phyloP scores from a whole-genome alignment of 2,329 filamentous ascomycete species.

The Xylariaceae sp. region DNA sequence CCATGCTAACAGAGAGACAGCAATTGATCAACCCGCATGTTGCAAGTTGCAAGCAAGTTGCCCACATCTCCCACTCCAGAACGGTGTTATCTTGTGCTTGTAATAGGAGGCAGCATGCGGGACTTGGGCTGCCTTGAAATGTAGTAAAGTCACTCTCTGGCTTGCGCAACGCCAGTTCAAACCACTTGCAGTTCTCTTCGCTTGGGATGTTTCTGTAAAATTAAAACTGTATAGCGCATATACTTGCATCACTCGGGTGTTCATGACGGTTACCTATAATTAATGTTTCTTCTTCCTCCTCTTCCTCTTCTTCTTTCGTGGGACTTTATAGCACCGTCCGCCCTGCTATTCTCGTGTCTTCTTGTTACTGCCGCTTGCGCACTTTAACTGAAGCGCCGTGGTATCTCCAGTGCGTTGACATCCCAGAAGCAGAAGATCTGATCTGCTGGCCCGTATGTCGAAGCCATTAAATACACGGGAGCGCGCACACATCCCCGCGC shows the following conservation, averaged over 20 bases:
- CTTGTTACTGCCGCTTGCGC: neutral
- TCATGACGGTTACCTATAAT: neutral
- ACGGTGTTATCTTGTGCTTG: neutral
- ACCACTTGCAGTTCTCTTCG: neutral
- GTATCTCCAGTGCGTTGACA: neutral
- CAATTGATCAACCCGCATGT: conserved; percentile 20
- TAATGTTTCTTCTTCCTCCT: neutral
- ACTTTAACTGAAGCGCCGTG: neutral
- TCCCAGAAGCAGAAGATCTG: neutral
- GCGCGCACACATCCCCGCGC: no score
- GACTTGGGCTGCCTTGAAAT: neutral
- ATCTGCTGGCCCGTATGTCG: neutral
- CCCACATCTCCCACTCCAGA: neutral
- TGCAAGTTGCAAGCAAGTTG: neutral
- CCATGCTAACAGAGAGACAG: conserved; percentile 23
- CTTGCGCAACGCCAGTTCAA: neutral
- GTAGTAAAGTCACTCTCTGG: neutral
- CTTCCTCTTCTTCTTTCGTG: neutral
- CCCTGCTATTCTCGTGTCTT: neutral
- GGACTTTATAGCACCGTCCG: neutral
- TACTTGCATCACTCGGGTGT: conserved; percentile 5
- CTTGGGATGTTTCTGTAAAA: neutral
- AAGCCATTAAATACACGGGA: no score
- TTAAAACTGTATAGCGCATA: conserved; percentile 13
- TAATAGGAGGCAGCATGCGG: neutral